Base-by-base conservation (phyloP, 2,329 filamentous ascomycete species). In the Emmonsia crescens region DNA sequence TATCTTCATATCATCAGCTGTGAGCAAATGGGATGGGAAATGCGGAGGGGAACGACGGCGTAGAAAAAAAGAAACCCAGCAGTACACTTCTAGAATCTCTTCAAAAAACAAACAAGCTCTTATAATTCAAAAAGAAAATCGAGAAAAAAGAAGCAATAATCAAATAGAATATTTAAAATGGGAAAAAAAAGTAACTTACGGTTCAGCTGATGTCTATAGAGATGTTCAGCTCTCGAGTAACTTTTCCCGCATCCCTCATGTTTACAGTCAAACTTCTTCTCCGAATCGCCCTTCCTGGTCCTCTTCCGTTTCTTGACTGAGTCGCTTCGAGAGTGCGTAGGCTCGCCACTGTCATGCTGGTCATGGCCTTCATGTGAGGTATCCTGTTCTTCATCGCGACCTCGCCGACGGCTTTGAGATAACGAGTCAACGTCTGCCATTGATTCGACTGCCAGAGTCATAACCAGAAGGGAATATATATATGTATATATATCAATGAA, bases 151-250 rank as follows among this genome's bases (percentile, higher is more conserved):
- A 33, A 36, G 31, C 31, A 57, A 57, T 36, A 3, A 3, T 59
- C 16, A 4, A 19, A n/a, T 19, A 33, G 48, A 42, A 58, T 9
- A 29, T 44, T 21, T 31, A 58, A 46, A 60, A 31, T 16, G 16
- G 10, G 5, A 48, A 61, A 51, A 61, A 44, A 55, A 63, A 62
- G 65, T 27, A 38, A 79, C 85, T 74, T 80, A 91, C 89, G 94
- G 73, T 99, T 99, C 67, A 97, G 78, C 77, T 97, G 92, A 76
- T 97, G 93, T 54, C 94, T 86, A 77, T 96, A 96, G 78, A 99
- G 80, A 79, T 99, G 94, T 76, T 97, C 94, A 9, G 94, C 93
- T 72, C 94, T 85, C 31, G 93, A 96, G 74, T 99, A 99, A 72
- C 88, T 95, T 80, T 96, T 99, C 48, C 91, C 92, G 70, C 94